phyloP scores from a whole-genome alignment of 768 basidiomycete genomes.

The Tylopilus sp. region DNA sequence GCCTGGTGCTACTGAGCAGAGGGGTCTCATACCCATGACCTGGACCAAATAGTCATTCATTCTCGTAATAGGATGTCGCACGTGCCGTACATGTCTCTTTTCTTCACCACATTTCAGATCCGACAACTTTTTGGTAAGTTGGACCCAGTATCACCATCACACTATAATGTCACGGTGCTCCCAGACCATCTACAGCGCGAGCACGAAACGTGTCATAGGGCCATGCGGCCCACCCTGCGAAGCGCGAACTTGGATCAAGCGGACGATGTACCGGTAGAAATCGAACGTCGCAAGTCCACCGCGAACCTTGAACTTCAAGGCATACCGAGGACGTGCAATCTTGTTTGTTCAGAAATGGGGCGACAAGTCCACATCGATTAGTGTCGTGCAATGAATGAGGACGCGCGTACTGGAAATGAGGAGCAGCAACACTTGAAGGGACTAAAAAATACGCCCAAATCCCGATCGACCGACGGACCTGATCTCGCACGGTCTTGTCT shows the following conservation, averaged over 20 bases:
- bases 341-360: conserved; percentile 56
- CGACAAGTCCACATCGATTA: conserved; percentile 58
- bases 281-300: conserved; percentile 54
- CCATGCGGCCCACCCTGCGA: conserved; percentile 59
- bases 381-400: conserved; percentile 41
- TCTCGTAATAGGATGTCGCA: too few species aligned
- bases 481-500: conserved; percentile 51
- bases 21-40: too few species aligned
- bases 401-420: conserved; percentile 35
- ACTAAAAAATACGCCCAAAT: conserved; percentile 41
- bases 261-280: conserved; percentile 48
- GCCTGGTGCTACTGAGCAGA: too few species aligned
- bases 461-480: conserved; percentile 49
- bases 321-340: conserved; percentile 63
- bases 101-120: too few species aligned
- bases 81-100: too few species aligned
- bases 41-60: too few species aligned
- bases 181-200: conserved; percentile 57
- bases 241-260: conserved; percentile 42
- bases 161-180: neutral
- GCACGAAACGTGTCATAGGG: conserved; percentile 62
- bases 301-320: conserved; percentile 48
- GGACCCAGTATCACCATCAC: rapidly evolving
- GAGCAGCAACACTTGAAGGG: conserved; percentile 45
- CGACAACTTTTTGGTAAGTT: conserved; percentile 49